A percentile compares a stretch with the other conserved stretches of the same genome.
phyloP scores from a whole-genome alignment of 306 rosid genomes.

The Astragalus membranaceus region DNA sequence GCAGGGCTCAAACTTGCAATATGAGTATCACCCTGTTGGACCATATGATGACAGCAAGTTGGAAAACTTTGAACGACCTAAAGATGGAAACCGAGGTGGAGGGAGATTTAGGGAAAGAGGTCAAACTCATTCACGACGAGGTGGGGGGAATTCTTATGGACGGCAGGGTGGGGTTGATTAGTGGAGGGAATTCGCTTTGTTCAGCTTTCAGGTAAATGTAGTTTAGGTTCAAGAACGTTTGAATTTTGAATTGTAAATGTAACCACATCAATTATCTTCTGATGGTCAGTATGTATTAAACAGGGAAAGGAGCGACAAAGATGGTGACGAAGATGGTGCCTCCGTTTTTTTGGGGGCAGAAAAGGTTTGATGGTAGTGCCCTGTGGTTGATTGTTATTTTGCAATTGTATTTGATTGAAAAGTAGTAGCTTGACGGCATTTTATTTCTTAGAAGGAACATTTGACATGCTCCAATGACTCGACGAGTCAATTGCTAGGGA shows the following conservation, averaged over 20 bases:
- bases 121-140: slow-evolving; percentile 63
- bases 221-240: background rate
- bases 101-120: slow-evolving; percentile 67
- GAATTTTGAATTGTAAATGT: slow-evolving; percentile 15
- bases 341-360: slow-evolving; percentile 18
- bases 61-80: slow-evolving; percentile 44
- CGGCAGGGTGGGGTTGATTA: slow-evolving; percentile 52
- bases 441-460: slow-evolving; percentile 34
- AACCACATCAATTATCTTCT: slow-evolving; percentile 14
- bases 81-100: slow-evolving; percentile 42
- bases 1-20: slow-evolving; percentile 52
- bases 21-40: slow-evolving; percentile 83
- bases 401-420: slow-evolving; percentile 34
- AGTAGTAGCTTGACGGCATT: slow-evolving; percentile 45
- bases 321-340: slow-evolving; percentile 34
- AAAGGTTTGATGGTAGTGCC: slow-evolving; percentile 26
- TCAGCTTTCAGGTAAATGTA: slow-evolving; percentile 36
- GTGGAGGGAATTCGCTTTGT: slow-evolving; percentile 20
- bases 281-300: slow-evolving; percentile 22
- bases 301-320: slow-evolving; percentile 21
- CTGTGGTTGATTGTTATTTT: slow-evolving; percentile 34
- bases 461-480: slow-evolving; percentile 8
- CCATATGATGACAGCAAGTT: slow-evolving; percentile 40
- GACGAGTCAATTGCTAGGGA: slow-evolving; percentile 22
- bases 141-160: slow-evolving; percentile 61